Evolutionary conservation across 1,139 yeast genomes (phyloP).

Genomic region (Taiozyma sp.): DNA sequence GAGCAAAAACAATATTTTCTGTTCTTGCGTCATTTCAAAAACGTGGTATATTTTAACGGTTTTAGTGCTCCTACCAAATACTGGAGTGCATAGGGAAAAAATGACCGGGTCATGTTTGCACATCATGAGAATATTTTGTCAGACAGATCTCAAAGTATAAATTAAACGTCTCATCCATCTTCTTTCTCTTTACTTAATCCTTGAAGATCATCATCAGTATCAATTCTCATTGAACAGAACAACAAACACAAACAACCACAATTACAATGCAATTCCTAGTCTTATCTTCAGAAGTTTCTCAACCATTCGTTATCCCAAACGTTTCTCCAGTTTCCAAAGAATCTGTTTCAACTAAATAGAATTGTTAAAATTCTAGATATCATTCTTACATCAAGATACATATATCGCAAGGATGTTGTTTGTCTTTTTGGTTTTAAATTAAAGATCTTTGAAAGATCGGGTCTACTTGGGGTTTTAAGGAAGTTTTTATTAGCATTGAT

Average conservation of each 20-base stretch:
- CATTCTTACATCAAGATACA: too few relatives aligned
- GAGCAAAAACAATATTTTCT: too few relatives aligned
- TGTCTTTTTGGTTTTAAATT: neutral
- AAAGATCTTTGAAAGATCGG: neutral
- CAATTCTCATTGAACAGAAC: neutral
- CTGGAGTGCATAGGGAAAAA: constrained; percentile 4
- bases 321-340: constrained; percentile 49
- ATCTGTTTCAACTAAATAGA: neutral
- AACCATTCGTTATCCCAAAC: constrained; percentile 62
- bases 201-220: neutral
- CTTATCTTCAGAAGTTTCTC: constrained; percentile 50
- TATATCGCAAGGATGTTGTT: neutral
- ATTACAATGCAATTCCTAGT: constrained; percentile 39
- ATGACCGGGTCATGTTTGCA: constrained; percentile 2
- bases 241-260: constrained; percentile 9
- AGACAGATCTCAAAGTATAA: too few relatives aligned
- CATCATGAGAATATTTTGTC: neutral
- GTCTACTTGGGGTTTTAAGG: neutral
- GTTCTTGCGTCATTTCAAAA: neutral
- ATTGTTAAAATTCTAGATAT: neutral
- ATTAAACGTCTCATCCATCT: too few relatives aligned
- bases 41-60: neutral
- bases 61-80: neutral
- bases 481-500: neutral
- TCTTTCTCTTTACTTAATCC: too few relatives aligned